Evolutionary conservation across 495 filamentous ascomycete genomes (phyloP), one percentile per base, ranked within the genome.

Genomic region (Penicillium coffeae): DNA sequence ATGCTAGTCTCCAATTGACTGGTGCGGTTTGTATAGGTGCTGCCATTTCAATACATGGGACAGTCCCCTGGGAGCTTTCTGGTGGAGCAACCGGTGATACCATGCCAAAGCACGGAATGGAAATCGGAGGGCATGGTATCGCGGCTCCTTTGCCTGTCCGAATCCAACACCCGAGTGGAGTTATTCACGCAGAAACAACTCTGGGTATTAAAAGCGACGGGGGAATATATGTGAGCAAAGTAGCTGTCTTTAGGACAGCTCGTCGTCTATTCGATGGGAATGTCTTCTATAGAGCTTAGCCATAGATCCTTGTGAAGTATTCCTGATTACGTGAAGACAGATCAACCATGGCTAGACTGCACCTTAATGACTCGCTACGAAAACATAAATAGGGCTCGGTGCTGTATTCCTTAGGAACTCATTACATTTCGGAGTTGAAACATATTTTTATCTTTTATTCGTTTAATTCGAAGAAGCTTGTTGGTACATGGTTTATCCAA

Each of bases 1-100:
- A 70, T 54, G 46, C 62, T 2, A 68, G 58, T 46, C 44, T 70
- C 0, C 66, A 68, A 21, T 48, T 70, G 9, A 70, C 66, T 2
- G 65, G 66, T 8, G 66, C 64, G 8, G 63, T 70, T 6, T 64
- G 58, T 38, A 27, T 70, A 8, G 60, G 51, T 1, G 55, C 57
- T 1, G 62, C 66, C 1, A 47, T 63, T 16, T 40, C 50, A n/a
- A 52, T 62, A 12, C 48, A 55, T 5, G 64, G 60, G 2, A 68
- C 67, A 0, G 52, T 67, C 2, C 56, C 58, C 14, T 66, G 52
- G 53, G 48, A 61, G 6, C 8, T 62, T 10, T 39, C 46, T 14
- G n/a, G 38, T 6, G 32, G 14, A 9, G 40, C 16, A 20, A 20
- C 6, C 2, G 18, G 19, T 10, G 42, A 45, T 16, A 46, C 19